Evolutionary conservation across 2,329 filamentous ascomycete genomes (phyloP).

Genomic region (Dissoconium aciculare): DNA sequence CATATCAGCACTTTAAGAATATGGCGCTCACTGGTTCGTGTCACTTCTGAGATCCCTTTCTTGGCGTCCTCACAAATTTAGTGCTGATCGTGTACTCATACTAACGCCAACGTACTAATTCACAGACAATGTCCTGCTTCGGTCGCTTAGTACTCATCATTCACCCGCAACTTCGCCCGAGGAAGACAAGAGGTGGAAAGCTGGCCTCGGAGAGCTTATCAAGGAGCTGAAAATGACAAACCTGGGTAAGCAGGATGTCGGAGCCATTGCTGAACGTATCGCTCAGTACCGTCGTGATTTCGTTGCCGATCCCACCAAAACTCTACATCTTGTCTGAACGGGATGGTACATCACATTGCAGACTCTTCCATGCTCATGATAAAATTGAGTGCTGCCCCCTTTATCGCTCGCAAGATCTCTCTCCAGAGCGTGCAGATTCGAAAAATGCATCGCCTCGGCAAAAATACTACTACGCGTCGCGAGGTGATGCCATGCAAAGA

Average conservation of each 20-base stretch:
- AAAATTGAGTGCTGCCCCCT: too few species aligned
- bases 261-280: constrained; percentile 51
- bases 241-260: constrained; percentile 43
- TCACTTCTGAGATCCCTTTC: constrained; percentile 4
- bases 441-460: too few species aligned
- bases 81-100: constrained; percentile 5
- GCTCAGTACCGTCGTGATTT: constrained; percentile 52
- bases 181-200: constrained; percentile 35
- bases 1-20: constrained; percentile 63
- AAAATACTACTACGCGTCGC: too few species aligned
- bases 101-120: constrained; percentile 20
- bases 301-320: constrained; percentile 47
- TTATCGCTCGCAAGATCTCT: too few species aligned
- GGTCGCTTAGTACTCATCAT: constrained; percentile 16
- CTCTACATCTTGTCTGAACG: constrained; percentile 28
- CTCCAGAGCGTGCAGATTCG: too few species aligned
- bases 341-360: neutral
- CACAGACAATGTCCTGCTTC: constrained; percentile 21
- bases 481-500: too few species aligned
- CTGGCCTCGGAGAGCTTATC: constrained; percentile 47
- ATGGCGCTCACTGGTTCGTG: constrained; percentile 22
- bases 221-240: constrained; percentile 44
- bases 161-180: constrained; percentile 15
- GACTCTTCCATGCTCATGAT: too few species aligned
- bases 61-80: constrained; percentile 2